A percentile compares a stretch with the other conserved stretches of the same genome.
Evolutionary conservation across 2,329 filamentous ascomycete genomes (phyloP).

Genomic region (Trichoderma sp.): DNA sequence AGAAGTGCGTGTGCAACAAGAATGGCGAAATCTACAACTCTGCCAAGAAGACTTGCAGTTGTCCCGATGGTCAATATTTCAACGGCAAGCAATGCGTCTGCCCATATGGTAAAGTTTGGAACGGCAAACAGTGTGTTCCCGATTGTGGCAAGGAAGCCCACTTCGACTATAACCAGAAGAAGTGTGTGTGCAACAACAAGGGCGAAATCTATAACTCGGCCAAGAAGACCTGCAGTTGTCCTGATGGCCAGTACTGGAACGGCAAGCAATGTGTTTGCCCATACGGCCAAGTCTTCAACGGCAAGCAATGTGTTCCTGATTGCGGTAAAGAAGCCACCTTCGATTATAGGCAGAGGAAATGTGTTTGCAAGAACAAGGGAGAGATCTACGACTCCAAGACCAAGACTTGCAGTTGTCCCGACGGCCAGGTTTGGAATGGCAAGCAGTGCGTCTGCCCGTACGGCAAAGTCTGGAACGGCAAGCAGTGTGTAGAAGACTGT

Average conservation of each 20-base stretch:
- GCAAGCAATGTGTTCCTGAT: slow-evolving; percentile 1
- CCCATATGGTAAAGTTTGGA: neutral
- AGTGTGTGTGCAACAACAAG: slow-evolving; percentile 16
- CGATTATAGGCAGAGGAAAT: neutral
- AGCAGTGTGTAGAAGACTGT: slow-evolving; percentile 14
- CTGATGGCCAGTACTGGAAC: slow-evolving; percentile 3
- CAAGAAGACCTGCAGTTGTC: slow-evolving; percentile 19
- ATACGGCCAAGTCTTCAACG: neutral
- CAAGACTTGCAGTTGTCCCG: slow-evolving; percentile 16
- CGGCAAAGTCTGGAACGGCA: slow-evolving; percentile 1
- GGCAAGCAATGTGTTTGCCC: slow-evolving; percentile 7
- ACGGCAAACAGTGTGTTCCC: slow-evolving; percentile 4
- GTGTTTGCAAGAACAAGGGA: slow-evolving; percentile 21
- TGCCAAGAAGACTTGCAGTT: slow-evolving; percentile 7
- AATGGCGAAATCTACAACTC: slow-evolving; percentile 7
- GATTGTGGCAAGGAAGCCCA: slow-evolving; percentile 20
- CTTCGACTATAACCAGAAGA: neutral
- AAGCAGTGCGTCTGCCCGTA: slow-evolving; percentile 13
- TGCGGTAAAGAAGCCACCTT: slow-evolving; percentile 19
- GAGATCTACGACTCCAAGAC: slow-evolving; percentile 2
- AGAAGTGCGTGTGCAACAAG: slow-evolving; percentile 14
- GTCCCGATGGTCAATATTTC: slow-evolving; percentile 9
- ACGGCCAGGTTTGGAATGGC: neutral
- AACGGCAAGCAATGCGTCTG: slow-evolving; percentile 5
- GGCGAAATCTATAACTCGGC: slow-evolving; percentile 12